These are phyloP conservation scores for Wickerhamiella alocasiicola DNA, from an alignment of 805 yeast species.

Conservation along the genomic window DNA sequence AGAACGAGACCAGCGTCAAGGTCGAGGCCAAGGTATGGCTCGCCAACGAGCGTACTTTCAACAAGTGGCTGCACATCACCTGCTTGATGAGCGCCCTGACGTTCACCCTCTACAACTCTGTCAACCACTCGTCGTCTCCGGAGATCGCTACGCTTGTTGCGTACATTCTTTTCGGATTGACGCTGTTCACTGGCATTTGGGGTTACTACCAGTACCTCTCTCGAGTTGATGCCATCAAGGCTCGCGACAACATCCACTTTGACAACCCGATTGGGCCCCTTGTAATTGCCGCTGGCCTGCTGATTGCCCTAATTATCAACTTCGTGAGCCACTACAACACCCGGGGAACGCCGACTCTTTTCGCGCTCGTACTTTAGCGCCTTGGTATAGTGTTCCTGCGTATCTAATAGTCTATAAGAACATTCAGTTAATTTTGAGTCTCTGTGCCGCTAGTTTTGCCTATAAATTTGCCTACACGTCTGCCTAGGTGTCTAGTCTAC, in stretches of 20 bases:
- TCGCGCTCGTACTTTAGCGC: not conserved
- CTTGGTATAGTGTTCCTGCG: no score
- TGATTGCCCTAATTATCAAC: constrained; percentile 55
- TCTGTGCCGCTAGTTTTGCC: no score
- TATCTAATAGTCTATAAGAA: no score
- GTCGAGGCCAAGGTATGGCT: constrained; percentile 98
- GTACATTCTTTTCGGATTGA: constrained; percentile 64
- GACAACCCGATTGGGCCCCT: constrained; percentile 88
- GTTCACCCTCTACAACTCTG: constrained; percentile 69
- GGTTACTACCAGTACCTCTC: constrained; percentile 65
- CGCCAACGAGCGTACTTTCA: constrained; percentile 94
- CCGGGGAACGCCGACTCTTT: constrained; percentile 13
- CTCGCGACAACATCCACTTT: constrained; percentile 74
- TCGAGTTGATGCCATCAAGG: constrained; percentile 60
- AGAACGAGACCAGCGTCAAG: constrained; percentile 82
- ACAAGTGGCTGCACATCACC: constrained; percentile 88
- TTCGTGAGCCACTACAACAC: constrained; percentile 48
- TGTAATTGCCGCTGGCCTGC: constrained; percentile 56
- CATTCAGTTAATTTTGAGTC: no score
- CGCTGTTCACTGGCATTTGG: constrained; percentile 80
- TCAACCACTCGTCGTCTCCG: constrained; percentile 46
- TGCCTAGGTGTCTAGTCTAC: no score
- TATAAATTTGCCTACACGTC: no score
- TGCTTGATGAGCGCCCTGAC: constrained; percentile 75
- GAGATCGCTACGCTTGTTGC: constrained; percentile 56